Conservation (phyloP, 2,329 filamentous ascomycete genomes). For the Ambrosiella cleistominuta region DNA sequence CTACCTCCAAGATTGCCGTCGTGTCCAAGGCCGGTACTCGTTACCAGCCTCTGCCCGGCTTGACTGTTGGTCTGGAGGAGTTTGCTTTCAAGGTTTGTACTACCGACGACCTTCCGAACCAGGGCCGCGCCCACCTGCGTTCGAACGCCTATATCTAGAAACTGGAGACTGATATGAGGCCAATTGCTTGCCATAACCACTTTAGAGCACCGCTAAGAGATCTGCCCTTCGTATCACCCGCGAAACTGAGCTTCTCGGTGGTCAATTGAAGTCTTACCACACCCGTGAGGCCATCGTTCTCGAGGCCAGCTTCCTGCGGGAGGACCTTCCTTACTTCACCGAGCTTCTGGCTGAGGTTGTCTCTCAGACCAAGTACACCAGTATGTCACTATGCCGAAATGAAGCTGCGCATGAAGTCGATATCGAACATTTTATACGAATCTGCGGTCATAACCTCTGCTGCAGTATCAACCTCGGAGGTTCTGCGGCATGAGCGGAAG, state of each 20-base stretch:
- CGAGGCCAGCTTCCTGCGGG: conserved; percentile 84
- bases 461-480: conserved; percentile 5
- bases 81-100: conserved; percentile 81
- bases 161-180: conserved; percentile 19
- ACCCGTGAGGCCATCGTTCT: conserved; percentile 85
- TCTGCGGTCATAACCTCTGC: background rate
- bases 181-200: conserved; percentile 26
- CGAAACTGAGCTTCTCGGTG: conserved; percentile 88
- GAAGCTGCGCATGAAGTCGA: background rate
- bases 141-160: background rate
- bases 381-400: conserved; percentile 27
- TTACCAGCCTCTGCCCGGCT: conserved; percentile 76
- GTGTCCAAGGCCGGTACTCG: conserved; percentile 89
- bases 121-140: background rate
- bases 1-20: conserved; percentile 77
- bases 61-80: conserved; percentile 77
- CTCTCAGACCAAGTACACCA: conserved; percentile 69
- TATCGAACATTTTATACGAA: background rate
- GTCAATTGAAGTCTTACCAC: conserved; percentile 73
- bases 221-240: conserved; percentile 84
- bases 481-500: conserved; percentile 9
- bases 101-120: conserved; percentile 2
- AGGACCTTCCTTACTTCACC: conserved; percentile 93
- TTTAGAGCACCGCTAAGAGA: conserved; percentile 67
- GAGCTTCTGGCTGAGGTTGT: conserved; percentile 89